Conservation (phyloP, 2,329 filamentous ascomycete genomes). For the Sporothrix humicola region DNA sequence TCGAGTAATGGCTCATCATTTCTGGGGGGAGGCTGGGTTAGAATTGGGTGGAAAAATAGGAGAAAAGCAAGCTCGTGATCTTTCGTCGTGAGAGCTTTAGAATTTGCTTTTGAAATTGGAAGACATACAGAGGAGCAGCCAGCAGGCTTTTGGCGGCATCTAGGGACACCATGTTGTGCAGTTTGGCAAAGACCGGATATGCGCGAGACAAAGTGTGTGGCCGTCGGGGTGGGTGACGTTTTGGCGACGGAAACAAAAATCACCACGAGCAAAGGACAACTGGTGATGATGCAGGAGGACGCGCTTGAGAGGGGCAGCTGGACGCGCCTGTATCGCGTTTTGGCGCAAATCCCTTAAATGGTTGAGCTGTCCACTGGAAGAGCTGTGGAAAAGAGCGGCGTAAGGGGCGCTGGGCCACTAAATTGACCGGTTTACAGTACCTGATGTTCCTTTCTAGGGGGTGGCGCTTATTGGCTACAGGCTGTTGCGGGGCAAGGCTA, state of each 20-base stretch:
- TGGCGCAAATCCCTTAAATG: neutral
- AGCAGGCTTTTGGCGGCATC: slow-evolving; percentile 55
- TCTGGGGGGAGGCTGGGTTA: slow-evolving; percentile 39
- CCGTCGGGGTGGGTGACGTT: neutral
- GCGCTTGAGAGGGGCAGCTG: slow-evolving; percentile 27
- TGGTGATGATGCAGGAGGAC: slow-evolving; percentile 10
- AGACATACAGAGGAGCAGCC: slow-evolving; percentile 56
- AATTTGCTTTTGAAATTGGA: slow-evolving; percentile 2
- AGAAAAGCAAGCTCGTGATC: neutral
- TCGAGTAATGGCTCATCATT: slow-evolving; percentile 51
- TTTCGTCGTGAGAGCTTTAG: too few species aligned
- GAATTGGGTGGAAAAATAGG: slow-evolving; percentile 11
- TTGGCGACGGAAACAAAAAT: neutral
- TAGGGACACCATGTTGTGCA: slow-evolving; percentile 50
- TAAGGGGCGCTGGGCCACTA: neutral
- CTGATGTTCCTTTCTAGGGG: neutral
- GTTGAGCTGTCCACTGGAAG: neutral
- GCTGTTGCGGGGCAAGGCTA: slow-evolving; percentile 36
- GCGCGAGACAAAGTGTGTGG: neutral
- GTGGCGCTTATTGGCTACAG: slow-evolving; percentile 25
- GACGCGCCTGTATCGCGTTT: slow-evolving; percentile 29
- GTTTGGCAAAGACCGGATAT: neutral
- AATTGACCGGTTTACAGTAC: neutral
- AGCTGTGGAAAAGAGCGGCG: neutral
- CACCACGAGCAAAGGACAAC: neutral